Evolutionary conservation across 257 asterid genomes (phyloP).

Genomic region (Handroanthus guayacan): DNA sequence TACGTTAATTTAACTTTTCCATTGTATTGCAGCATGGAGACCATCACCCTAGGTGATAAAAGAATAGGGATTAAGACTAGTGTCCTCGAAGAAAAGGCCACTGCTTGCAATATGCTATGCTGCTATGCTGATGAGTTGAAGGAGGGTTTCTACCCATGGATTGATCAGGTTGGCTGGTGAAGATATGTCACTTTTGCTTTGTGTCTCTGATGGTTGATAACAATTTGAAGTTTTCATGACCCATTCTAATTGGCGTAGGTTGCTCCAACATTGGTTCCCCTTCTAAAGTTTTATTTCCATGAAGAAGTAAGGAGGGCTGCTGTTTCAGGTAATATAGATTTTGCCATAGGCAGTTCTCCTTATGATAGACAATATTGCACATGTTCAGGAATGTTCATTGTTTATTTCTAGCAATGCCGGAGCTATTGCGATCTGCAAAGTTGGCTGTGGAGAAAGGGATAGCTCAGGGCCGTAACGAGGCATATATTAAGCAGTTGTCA

Average conservation of each 20-base stretch:
- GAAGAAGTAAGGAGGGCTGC: conserved; percentile 99
- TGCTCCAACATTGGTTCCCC: conserved; percentile 92
- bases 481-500: conserved; percentile 78
- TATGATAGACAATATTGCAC: conserved; percentile 1
- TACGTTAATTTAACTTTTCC: conserved; percentile 26
- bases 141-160: conserved; percentile 99
- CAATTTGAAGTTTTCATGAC: conserved; percentile 19
- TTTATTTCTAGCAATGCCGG: conserved; percentile 77
- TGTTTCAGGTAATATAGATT: conserved; percentile 77
- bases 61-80: conserved; percentile 97
- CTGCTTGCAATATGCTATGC: conserved; percentile 98
- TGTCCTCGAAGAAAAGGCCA: conserved; percentile 97
- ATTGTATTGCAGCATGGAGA: conserved; percentile 83
- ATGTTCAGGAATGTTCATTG: conserved; percentile 31
- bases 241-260: conserved; percentile 59
- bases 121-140: conserved; percentile 98
- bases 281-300: conserved; percentile 91
- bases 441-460: conserved; percentile 94
- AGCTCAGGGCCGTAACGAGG: conserved; percentile 86
- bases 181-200: conserved; percentile 31
- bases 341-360: conserved; percentile 10
- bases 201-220: conserved; percentile 24
- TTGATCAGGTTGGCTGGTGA: conserved; percentile 91
- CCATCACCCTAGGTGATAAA: conserved; percentile 94
- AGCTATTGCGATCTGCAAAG: conserved; percentile 89